Evolutionary conservation across 768 basidiomycete genomes (phyloP).

Genomic region (Tylopilus balloui): DNA sequence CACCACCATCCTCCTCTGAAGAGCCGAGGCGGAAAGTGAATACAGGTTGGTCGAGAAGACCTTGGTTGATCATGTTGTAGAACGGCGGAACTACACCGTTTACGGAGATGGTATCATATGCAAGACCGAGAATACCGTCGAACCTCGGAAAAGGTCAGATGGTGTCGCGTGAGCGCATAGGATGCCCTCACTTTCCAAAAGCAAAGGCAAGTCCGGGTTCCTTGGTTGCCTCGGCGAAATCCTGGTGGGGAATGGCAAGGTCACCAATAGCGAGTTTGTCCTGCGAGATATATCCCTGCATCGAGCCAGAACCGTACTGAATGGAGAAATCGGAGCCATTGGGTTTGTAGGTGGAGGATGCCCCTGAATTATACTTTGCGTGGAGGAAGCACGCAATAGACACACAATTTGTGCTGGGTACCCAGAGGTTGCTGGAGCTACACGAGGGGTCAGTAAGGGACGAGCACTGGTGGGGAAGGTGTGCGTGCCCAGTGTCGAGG

Average conservation of each 20-base stretch:
- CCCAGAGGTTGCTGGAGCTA: constrained; percentile 92
- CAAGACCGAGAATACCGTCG: constrained; percentile 93
- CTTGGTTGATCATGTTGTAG: constrained; percentile 85
- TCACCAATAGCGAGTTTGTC: constrained; percentile 83
- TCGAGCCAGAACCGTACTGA: constrained; percentile 92
- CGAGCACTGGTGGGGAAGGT: constrained; percentile 17
- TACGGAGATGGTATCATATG: constrained; percentile 92
- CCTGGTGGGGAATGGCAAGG: constrained; percentile 63
- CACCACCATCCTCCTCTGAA: constrained; percentile 85
- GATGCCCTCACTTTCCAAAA: constrained; percentile 74
- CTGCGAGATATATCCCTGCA: constrained; percentile 92
- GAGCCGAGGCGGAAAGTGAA: constrained; percentile 93
- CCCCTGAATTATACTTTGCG: constrained; percentile 76
- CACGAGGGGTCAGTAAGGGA: constrained; percentile 1
- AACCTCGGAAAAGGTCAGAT: constrained; percentile 49
- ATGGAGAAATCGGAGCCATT: constrained; percentile 90
- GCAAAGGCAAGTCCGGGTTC: constrained; percentile 98
- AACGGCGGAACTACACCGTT: constrained; percentile 92
- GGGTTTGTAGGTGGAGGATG: constrained; percentile 81
- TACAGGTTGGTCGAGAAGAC: constrained; percentile 76
- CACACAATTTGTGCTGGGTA: constrained; percentile 74
- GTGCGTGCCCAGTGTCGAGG: constrained; percentile 77
- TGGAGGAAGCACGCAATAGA: constrained; percentile 95
- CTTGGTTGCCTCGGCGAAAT: constrained; percentile 94
- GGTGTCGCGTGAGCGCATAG: neutral